Conservation (phyloP, 106 monocot genomes). For the Dioscorea dumetorum region DNA sequence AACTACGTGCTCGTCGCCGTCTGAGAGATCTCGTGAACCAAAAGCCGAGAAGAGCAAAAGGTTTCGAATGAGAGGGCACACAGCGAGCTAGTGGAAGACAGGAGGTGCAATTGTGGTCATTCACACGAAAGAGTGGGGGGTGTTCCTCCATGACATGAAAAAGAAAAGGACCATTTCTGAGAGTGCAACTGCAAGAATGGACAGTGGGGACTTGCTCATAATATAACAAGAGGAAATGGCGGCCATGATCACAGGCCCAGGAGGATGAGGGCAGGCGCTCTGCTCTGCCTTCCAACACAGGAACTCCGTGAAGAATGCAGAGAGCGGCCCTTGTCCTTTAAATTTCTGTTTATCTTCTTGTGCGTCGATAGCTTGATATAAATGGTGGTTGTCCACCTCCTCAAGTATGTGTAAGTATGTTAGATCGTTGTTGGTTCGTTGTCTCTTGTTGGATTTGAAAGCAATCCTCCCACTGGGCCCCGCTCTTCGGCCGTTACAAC, state of each 20-base stretch:
- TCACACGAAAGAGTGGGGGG: not conserved
- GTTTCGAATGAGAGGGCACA: not conserved
- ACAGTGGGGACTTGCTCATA: not conserved
- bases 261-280: not conserved
- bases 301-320: not conserved
- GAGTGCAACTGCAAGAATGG: not conserved
- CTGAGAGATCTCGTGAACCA: conserved; percentile 6
- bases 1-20: too few relatives aligned
- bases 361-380: not conserved
- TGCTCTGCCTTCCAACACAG: not conserved
- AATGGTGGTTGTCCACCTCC: not conserved
- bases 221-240: not conserved
- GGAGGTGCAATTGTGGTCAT: conserved; percentile 4
- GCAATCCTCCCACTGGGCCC: too few relatives aligned
- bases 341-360: not conserved
- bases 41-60: conserved; percentile 4
- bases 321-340: not conserved
- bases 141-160: conserved; percentile 16
- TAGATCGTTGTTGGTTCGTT: too few relatives aligned
- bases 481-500: too few relatives aligned
- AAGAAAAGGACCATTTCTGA: conserved; percentile 18
- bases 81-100: conserved; percentile 11
- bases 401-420: not conserved
- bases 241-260: not conserved
- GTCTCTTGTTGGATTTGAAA: too few relatives aligned